Base-by-base conservation (phyloP, 257 asterid genomes). In the Solanum etuberosum region DNA sequence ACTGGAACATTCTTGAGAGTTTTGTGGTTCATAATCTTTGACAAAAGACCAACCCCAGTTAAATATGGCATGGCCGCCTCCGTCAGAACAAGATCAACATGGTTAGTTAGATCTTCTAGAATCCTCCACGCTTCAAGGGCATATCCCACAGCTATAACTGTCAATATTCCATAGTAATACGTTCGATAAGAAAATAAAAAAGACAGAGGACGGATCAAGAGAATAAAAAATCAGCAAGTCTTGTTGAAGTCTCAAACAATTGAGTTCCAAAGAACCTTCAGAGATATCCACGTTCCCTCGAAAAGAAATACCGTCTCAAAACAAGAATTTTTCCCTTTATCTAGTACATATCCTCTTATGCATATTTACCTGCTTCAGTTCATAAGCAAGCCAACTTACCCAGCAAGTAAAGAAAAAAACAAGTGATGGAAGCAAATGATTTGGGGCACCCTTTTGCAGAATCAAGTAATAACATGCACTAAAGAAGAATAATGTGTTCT, bases 91-190 rank as follows among this genome's bases (percentile, higher is more conserved):
- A 91, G 89, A 88, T 90, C 93, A 73, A 91, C 86, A 73, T 90
- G 91, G 77, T 90, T 90, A 72, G 91, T 87, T 54, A 91, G 72
- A 86, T 90, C 91, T 86, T 83, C 90, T 77, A 91, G 87, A 73
- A 90, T 88, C 73, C 85, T 89, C 93, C 93, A 91, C 40, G 93
- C 93, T 87, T 91, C 92, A 32, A 91, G 83, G 77, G 92, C 93
- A 83, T 90, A 89, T 46, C 90, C 86, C 38, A 89, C 93, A 85
- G 93, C 88, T 65, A 82, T 86, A 85, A 91, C 93, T 91, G 91
- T 88, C 54, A 89, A 38, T 68, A 74, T 43, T 42, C 18, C 86
- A 84, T n/a, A 4, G 3, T 46, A 88, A 48, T 25, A 72, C 31
- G n/a, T 34, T 83, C 6, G 15, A 34, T 48, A 54, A 82, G 89